Percentiles rank a stretch among this genome's conserved stretches.
Conservation (phyloP, 352 stramenopile species). For the Phytophthora hybrid region DNA sequence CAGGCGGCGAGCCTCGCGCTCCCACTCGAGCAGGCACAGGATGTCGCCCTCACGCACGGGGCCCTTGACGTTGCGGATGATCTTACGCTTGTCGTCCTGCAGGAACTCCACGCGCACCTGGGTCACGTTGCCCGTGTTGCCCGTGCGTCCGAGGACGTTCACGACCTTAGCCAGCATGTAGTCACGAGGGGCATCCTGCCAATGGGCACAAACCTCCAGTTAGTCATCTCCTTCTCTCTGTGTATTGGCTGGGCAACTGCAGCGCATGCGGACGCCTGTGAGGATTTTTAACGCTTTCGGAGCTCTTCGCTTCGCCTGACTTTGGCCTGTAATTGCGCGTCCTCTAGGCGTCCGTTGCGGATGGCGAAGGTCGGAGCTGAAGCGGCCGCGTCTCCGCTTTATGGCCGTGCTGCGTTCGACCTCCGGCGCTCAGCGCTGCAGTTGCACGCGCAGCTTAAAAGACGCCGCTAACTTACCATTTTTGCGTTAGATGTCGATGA, state of each 20-base stretch:
- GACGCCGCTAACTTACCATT: constrained; percentile 58
- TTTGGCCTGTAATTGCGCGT: constrained; percentile 27
- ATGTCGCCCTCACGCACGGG: constrained; percentile 99
- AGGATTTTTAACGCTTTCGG: too few species aligned
- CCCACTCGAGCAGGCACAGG: constrained; percentile 99
- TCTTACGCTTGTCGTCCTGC: constrained; percentile 98
- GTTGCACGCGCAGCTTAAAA: neutral
- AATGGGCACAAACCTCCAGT: constrained; percentile 21
- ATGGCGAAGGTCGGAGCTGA: constrained; percentile 11
- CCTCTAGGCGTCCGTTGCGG: constrained; percentile 5
- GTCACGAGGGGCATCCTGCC: constrained; percentile 79
- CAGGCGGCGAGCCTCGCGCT: constrained; percentile 98
- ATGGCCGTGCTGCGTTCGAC: neutral
- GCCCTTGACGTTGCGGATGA: constrained; percentile 99
- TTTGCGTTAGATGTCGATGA: constrained; percentile 88
- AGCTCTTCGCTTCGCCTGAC: constrained; percentile 13
- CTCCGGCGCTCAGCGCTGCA: neutral
- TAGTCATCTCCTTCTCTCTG: constrained; percentile 22
- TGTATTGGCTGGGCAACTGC: neutral
- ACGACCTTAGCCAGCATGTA: constrained; percentile 99
- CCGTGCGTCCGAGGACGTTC: constrained; percentile 98
- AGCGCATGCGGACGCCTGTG: constrained; percentile 6
- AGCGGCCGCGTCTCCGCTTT: constrained; percentile 12
- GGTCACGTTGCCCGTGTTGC: constrained; percentile 99
- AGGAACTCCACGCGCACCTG: constrained; percentile 99